Evolutionary conservation across 108 stramenopile species (phyloP), one percentile per base, ranked within the genome.

Genomic region (Stephanodiscus minutulus): DNA sequence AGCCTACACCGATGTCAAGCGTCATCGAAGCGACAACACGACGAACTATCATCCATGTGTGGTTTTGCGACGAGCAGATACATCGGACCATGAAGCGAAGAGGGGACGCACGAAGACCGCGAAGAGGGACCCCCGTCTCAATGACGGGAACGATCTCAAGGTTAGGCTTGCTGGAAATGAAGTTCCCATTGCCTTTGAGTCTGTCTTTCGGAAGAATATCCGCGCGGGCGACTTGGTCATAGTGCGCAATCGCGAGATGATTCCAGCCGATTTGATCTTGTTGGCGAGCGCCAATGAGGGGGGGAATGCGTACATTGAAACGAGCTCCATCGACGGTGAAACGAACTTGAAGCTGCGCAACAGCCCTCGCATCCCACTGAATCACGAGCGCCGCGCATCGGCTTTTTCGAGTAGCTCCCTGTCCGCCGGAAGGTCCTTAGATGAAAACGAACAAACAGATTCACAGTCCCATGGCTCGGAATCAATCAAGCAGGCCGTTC

Each of bases 321-420:
- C 98, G 12, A 85, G 85, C 53, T 95, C 94, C 64, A 96, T 99
- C 43, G 98, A 99, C 67, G 98, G 98, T 31, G 98, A 99, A 79
- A 99, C 98, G 18, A 98, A 99, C 59, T 81, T 99, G 49, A 99
- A 99, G 70, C 85, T 94, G 46, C 74, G 93, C 10, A 87, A 72
- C 36, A 88, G 86, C 66, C 88, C 91, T 47, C 87, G 77, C 25
- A 61, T 90, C 24, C 91, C 91, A 39, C 17, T 21, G 55, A 68
- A 79, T 29, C 48, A 83, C 7, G 37, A 76, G 21, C 46, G 48
- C 29, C 35, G 24, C 13, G 10, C 41, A 20, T 22, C 47, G 21
- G 13, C 18, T 68, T 17, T 1, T 6, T 66, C 70, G 0, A 53
- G 28, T 52, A 44, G 57, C 59, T 70, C 63, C 20, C 52, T 66